Conservation (phyloP, 441 rosid species). For the Dalechampia spathulata region DNA sequence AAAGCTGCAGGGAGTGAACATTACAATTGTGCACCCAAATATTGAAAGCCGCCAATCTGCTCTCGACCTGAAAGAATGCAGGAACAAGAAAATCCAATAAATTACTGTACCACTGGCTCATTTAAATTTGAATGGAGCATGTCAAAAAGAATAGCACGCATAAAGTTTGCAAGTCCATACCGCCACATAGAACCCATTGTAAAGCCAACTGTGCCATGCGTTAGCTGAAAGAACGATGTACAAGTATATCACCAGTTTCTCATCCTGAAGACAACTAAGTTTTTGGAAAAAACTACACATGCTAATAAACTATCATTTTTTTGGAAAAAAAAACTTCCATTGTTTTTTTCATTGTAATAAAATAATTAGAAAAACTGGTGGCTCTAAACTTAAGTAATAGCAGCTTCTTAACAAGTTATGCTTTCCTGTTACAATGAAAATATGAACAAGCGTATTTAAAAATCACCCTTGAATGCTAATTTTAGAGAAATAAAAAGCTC, state of each 20-base stretch:
- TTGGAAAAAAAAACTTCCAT: no score
- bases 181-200: conserved; percentile 86
- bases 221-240: conserved; percentile 46
- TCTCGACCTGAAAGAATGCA: conserved; percentile 43
- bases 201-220: conserved; percentile 76
- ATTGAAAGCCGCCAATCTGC: conserved; percentile 69
- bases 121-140: conserved; percentile 1
- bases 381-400: neutral
- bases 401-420: no score
- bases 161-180: conserved; percentile 25
- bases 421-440: no score
- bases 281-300: no score
- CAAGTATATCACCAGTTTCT: conserved; percentile 8
- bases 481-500: no score
- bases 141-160: neutral
- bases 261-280: no score
- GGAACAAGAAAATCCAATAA: conserved; percentile 1
- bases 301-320: no score
- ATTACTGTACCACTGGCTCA: neutral
- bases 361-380: neutral
- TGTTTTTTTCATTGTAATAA: no score
- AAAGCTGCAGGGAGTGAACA: conserved; percentile 23
- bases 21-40: conserved; percentile 65
- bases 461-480: no score
- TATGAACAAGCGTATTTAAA: no score